Percentiles rank a stretch among this genome's conserved stretches.
These are phyloP conservation scores for Tricholoma bakamatsutake DNA, from an alignment of 768 basidiomycete genomes.

Conservation along the genomic window DNA sequence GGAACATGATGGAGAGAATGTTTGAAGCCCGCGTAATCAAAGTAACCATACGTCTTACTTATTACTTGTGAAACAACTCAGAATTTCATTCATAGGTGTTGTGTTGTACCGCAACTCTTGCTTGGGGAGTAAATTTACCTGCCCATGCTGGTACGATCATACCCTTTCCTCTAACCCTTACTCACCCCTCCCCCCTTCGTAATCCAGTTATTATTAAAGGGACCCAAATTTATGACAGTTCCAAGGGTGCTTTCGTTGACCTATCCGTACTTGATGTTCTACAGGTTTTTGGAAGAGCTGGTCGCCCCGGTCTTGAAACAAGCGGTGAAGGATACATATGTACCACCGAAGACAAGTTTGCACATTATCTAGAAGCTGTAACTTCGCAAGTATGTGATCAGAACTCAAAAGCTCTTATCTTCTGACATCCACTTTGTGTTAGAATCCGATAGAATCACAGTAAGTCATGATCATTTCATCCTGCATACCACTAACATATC, in stretches of 20 bases:
- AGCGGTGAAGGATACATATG: slow-evolving; percentile 98
- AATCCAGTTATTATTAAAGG: slow-evolving; percentile 88
- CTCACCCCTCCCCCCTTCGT: slow-evolving; percentile 6
- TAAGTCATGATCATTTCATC: slow-evolving; percentile 28
- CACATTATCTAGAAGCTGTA: slow-evolving; percentile 84
- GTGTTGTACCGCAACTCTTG: slow-evolving; percentile 96
- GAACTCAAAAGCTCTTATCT: not conserved
- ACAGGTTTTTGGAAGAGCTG: slow-evolving; percentile 97
- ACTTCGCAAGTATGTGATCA: slow-evolving; percentile 64
- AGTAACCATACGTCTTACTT: slow-evolving; percentile 33
- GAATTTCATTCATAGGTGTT: slow-evolving; percentile 63
- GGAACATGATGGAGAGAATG: slow-evolving; percentile 93
- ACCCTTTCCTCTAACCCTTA: slow-evolving; percentile 1
- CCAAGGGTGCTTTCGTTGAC: slow-evolving; percentile 86
- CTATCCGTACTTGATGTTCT: slow-evolving; percentile 92
- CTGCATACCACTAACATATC: slow-evolving; percentile 1
- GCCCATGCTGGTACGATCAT: slow-evolving; percentile 78
- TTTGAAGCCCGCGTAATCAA: slow-evolving; percentile 91
- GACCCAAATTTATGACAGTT: slow-evolving; percentile 92
- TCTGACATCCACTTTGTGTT: slow-evolving; percentile 4
- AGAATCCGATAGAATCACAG: slow-evolving; percentile 97
- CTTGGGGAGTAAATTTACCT: slow-evolving; percentile 99
- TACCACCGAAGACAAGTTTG: slow-evolving; percentile 88
- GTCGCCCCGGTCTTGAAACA: slow-evolving; percentile 77
- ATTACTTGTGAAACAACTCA: not conserved